Percentiles rank a stretch among this genome's conserved stretches.
Conservation (phyloP, 164 flowering plant genomes). For the Magnolia officinalis region DNA sequence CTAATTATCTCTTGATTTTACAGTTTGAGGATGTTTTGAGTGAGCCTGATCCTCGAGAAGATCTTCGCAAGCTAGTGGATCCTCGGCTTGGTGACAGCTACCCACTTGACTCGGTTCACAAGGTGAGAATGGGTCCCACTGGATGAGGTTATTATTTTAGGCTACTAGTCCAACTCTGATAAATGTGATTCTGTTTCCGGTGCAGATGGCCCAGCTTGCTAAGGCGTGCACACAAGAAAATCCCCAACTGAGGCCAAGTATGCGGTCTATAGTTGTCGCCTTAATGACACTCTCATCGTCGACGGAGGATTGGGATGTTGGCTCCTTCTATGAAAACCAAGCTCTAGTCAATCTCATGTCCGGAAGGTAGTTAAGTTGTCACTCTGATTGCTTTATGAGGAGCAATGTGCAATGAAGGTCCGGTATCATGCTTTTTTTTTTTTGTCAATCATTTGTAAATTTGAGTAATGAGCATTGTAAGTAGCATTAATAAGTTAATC, state of each 20-base stretch:
- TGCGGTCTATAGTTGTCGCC: slow-evolving; percentile 84
- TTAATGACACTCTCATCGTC: slow-evolving; percentile 74
- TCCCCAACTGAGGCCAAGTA: slow-evolving; percentile 78
- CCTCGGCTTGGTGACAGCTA: slow-evolving; percentile 66
- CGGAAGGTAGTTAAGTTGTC: slow-evolving; percentile 47
- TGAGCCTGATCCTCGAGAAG: slow-evolving; percentile 47
- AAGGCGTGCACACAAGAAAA: slow-evolving; percentile 77
- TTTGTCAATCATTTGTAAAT: not conserved
- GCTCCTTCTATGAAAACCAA: slow-evolving; percentile 68
- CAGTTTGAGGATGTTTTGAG: slow-evolving; percentile 77
- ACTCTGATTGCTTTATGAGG: not conserved
- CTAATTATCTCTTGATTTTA: slow-evolving; percentile 5
- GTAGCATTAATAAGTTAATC: not conserved
- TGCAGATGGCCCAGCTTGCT: slow-evolving; percentile 73
- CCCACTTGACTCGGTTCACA: slow-evolving; percentile 59
- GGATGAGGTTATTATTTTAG: not conserved
- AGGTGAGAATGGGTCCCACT: slow-evolving; percentile 32
- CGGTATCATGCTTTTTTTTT: not conserved
- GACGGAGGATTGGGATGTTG: slow-evolving; percentile 75
- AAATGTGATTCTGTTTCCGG: not conserved
- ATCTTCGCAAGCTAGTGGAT: slow-evolving; percentile 55
- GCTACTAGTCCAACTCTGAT: not conserved
- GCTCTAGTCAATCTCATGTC: slow-evolving; percentile 65
- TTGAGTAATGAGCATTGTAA: not conserved
- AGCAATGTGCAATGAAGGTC: not conserved